Evolutionary conservation across 495 filamentous ascomycete species (phyloP), one percentile per base, ranked within the genome.

Genomic region (Aspergillus homomorphus): DNA sequence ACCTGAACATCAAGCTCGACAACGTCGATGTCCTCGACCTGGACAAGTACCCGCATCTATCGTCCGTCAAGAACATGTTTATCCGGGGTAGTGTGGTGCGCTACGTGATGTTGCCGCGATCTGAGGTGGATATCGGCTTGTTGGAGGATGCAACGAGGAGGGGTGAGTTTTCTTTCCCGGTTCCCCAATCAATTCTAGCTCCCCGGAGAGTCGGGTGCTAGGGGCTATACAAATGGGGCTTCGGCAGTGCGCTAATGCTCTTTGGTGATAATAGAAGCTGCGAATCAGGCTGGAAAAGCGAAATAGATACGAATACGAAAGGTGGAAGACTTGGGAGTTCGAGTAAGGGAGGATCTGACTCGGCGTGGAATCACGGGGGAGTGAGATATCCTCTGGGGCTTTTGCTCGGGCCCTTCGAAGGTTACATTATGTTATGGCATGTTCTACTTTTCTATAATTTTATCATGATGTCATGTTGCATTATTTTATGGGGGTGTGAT

Each of bases 1-100:
- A 92, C 75, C 86, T 98, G 62, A 98, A 98, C 77, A 98, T 98
- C 79, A 98, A 98, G 78, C 84, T 98, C 41, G 93, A 98, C 69
- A 89, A 97, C 69, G 92, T 98, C 62, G 81, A 85, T 62, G 92
- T 96, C 16, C 77, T 95, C 28, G 94, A 98, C 51, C 89, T 98
- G 71, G 73, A 89, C 65, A 90, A 90, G 70, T 98, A 95, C 67
- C 95, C 94, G 21, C 94, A 98, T 71, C 73, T 98, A 68, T 87
- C 84, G 30, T 94, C 92, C n/a, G 91, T 96, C 56, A 96, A 95
- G 78, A 98, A 96, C 68, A 91, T 98, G 71, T 98, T 98, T 70
- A 98, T 98, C 67, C 84, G 94, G 65, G 94, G 94, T 7, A 96
- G 91, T 54, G 94, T 98, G 26, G 94, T 98, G 56, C 84, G 94